A percentile compares a stretch with the other conserved stretches of the same genome.
Conservation (phyloP, 768 basidiomycete genomes). For the Russula lepida region DNA sequence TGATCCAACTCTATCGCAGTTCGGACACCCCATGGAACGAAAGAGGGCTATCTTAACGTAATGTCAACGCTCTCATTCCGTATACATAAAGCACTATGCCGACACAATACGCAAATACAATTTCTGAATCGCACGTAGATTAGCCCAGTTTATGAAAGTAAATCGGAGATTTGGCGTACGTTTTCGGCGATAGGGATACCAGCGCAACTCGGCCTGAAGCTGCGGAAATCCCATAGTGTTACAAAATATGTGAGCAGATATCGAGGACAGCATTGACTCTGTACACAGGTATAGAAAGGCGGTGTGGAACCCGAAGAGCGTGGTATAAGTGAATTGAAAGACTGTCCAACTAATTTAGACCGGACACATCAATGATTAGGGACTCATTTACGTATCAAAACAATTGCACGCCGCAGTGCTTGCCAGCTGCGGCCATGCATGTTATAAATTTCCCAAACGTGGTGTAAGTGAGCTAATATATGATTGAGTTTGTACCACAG, state of each 20-base stretch:
- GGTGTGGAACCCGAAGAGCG: conserved; percentile 80
- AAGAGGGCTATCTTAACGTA: conserved; percentile 32
- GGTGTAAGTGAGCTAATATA: conserved; percentile 76
- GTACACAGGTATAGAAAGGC: conserved; percentile 83
- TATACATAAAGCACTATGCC: conserved; percentile 54
- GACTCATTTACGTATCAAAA: conserved; percentile 42
- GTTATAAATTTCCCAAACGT: conserved; percentile 80
- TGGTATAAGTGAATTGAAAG: conserved; percentile 86
- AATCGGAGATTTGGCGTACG: conserved; percentile 32
- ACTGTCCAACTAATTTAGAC: conserved; percentile 35
- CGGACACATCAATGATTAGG: not conserved
- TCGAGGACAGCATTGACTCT: conserved; percentile 68
- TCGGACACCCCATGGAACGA: conserved; percentile 27
- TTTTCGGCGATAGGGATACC: conserved; percentile 43
- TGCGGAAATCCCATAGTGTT: conserved; percentile 91
- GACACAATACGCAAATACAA: conserved; percentile 44
- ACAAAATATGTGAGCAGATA: conserved; percentile 82
- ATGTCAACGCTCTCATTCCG: conserved; percentile 47
- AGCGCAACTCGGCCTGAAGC: conserved; percentile 44
- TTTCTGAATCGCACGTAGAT: conserved; percentile 33
- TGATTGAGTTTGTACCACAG: conserved; percentile 7
- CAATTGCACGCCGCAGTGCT: conserved; percentile 57
- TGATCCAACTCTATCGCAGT: not conserved
- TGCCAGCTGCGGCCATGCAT: conserved; percentile 55
- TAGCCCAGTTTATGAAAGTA: not conserved